Base-by-base conservation (phyloP, 208 protist genomes). In the Acanthamoeba lenticulata region DNA sequence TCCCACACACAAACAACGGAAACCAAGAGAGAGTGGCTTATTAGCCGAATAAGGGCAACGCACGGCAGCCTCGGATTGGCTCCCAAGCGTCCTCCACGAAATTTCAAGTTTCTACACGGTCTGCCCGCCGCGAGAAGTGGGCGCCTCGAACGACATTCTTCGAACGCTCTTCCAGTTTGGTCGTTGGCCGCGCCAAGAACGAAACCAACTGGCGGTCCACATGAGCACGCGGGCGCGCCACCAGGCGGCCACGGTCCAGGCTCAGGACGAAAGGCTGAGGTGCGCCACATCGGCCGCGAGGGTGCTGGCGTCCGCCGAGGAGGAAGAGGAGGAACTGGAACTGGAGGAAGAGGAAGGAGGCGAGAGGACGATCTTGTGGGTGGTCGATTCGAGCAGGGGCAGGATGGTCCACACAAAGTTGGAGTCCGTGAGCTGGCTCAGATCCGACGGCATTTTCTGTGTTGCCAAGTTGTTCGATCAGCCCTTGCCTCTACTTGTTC, bases 361-460 rank as follows among this genome's bases (percentile, higher is more conserved):
- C 13, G 57, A 65, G 15, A 65, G 57, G 57, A 49, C 7, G n/a
- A 88, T 88, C 79, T 88, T 88, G 40, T 88, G 45, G 9, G 79
- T 88, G 34, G 27, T 36, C 6, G n/a, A n/a, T 5, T 5, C 15
- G 17, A 40, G 49, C 4, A 57, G 9, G 47, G 79, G 79, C 27
- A 88, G 44, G 47, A 88, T 49, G 24, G 79, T 24, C 15, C n/a
- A 49, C 5, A 88, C 79, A 17, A 88, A 49, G 79, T 88, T 49
- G 42, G 79, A 88, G 34, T 88, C 79, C n/a, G 79, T 60, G 13
- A 88, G 79, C 29, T 88, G 40, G 79, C 79, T 88, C 29, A 60
- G 79, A 40, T 88, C 79, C 9, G 42, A 34, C 2, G 79, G 79
- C 45, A 88, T 62, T 88, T 88, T 88, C 79, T 88, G 47, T n/a